Conservation (phyloP, 2,329 filamentous ascomycete genomes). For the Xylariales sp. region DNA sequence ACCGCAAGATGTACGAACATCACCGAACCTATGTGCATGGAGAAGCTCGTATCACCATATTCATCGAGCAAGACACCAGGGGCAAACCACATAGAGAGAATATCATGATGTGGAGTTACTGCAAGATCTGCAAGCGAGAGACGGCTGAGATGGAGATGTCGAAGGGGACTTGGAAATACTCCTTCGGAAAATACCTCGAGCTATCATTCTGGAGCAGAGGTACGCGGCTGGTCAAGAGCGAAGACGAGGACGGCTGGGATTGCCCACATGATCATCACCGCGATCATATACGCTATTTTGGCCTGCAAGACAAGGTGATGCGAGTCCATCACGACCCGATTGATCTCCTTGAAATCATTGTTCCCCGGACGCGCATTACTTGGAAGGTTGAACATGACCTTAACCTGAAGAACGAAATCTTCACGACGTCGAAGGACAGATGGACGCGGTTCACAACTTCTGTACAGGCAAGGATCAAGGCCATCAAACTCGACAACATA, state of each 20-base stretch:
- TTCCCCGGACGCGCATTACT: constrained; percentile 82
- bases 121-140: constrained; percentile 86
- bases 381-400: constrained; percentile 98
- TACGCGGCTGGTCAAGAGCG: constrained; percentile 65
- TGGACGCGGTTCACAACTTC: constrained; percentile 85
- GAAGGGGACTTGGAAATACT: constrained; percentile 93
- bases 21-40: constrained; percentile 97
- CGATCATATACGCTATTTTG: constrained; percentile 91
- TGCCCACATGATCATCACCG: constrained; percentile 91
- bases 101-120: constrained; percentile 97
- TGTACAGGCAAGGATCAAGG: constrained; percentile 75
- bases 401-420: constrained; percentile 88
- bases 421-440: constrained; percentile 71
- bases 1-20: constrained; percentile 84
- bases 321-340: constrained; percentile 91
- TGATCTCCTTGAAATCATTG: constrained; percentile 88
- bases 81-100: constrained; percentile 46
- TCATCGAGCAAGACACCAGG: constrained; percentile 67
- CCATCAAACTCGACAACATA: constrained; percentile 88
- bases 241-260: constrained; percentile 34
- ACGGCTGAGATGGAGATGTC: constrained; percentile 90
- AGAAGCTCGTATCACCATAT: constrained; percentile 86
- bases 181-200: constrained; percentile 97
- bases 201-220: constrained; percentile 92
- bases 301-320: constrained; percentile 77